phyloP scores from a whole-genome alignment of 371 early-diverging fungal species.

The Lichtheimia ornata region DNA sequence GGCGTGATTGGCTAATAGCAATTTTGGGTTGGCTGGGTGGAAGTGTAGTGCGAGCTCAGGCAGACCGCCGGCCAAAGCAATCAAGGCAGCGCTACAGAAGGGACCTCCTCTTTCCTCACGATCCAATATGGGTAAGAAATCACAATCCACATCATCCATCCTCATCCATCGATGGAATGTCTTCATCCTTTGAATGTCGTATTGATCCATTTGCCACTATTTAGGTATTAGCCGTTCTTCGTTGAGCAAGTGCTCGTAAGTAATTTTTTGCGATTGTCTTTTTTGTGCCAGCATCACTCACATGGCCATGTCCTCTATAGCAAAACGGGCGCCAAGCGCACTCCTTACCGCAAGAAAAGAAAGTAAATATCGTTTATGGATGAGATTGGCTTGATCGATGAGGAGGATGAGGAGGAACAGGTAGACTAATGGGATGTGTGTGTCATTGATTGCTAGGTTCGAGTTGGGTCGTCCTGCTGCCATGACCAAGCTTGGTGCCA shows the following conservation, averaged over 20 bases:
- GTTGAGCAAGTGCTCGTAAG: conserved; percentile 19
- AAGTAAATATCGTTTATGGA: conserved; percentile 7
- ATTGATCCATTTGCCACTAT: neutral
- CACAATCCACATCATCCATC: neutral
- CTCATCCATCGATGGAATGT: conserved; percentile 17
- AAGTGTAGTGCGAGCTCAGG: too few relatives aligned
- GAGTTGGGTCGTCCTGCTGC: conserved; percentile 97
- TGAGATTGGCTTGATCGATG: neutral
- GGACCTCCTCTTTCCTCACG: conserved; percentile 7
- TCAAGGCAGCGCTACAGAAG: neutral
- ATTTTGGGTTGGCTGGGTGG: too few relatives aligned
- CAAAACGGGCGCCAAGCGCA: conserved; percentile 18
- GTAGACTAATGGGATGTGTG: neutral
- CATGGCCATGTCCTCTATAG: neutral
- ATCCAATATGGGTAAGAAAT: conserved; percentile 12
- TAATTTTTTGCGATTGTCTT: conserved; percentile 16
- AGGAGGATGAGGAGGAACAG: neutral
- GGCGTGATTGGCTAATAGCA: too few relatives aligned
- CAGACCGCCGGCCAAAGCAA: too few relatives aligned
- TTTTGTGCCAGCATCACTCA: too few relatives aligned
- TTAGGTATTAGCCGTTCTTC: conserved; percentile 21
- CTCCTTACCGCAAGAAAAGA: conserved; percentile 18
- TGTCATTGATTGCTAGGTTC: conserved; percentile 67
- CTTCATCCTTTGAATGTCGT: neutral
- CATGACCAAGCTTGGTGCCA: conserved; percentile 96